phyloP scores from a whole-genome alignment of 2,329 filamentous ascomycete species.

The Aspergillus spinulosporus region DNA sequence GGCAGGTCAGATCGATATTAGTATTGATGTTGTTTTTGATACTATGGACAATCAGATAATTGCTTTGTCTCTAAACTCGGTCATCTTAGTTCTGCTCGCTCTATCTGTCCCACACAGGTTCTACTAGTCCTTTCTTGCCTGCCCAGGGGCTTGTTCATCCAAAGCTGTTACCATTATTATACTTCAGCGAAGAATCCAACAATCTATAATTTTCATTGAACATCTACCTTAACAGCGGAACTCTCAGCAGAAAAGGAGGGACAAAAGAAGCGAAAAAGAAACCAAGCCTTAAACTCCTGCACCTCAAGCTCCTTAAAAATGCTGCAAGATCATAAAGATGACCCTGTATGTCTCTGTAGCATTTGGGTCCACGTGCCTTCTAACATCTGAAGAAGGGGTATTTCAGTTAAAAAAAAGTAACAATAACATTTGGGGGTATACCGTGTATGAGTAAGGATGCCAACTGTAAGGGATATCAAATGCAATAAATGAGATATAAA shows the following conservation, averaged over 20 bases:
- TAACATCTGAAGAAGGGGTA: constrained; percentile 4
- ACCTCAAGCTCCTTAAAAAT: neutral
- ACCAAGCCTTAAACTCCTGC: neutral
- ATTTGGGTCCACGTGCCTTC: neutral
- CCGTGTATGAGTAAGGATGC: constrained; percentile 6
- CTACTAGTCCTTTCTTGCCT: too few relatives aligned
- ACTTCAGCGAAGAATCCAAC: neutral
- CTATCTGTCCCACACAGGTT: neutral
- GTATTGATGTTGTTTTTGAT: neutral
- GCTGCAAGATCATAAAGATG: neutral
- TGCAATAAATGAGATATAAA: constrained; percentile 3
- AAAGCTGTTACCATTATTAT: neutral
- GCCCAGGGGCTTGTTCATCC: neutral
- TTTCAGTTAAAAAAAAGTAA: constrained; percentile 1
- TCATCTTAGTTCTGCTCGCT: neutral
- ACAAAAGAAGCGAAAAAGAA: too few relatives aligned
- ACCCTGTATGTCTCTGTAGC: constrained; percentile 3
- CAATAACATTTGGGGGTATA: constrained; percentile 14
- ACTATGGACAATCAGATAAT: constrained; percentile 3
- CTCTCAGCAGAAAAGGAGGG: neutral
- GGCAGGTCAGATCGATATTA: constrained; percentile 1
- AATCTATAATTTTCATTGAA: neutral
- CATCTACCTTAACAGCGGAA: neutral
- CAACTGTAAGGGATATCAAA: constrained; percentile 14
- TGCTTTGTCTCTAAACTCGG: neutral